Evolutionary conservation across 306 rosid genomes (phyloP), one percentile per base, ranked within the genome.

Genomic region (Cercis canadensis): DNA sequence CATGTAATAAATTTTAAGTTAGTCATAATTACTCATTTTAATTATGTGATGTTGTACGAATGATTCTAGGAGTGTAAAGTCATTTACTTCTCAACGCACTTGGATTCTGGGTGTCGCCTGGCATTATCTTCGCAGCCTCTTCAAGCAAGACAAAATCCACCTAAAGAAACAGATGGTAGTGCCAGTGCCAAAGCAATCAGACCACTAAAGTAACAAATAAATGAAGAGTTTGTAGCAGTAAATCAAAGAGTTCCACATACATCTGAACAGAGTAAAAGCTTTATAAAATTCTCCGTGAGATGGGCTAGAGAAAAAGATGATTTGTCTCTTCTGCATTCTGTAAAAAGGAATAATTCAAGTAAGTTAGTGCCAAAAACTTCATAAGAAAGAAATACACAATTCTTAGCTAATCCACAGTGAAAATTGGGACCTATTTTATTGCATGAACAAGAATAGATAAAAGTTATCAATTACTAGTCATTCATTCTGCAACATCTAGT

Each of bases 301-400:
- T 79, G 82, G 11, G 87, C 80, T 10, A 87, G 81, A 40, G 92
- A 24, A 24, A 24, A 24, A 24, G 29, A 24, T 3, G 29, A 84
- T 16, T 84, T 87, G 40, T 84, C 92, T 21, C 82, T 84, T 53
- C 82, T 79, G 81, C 80, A 60, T 21, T 77, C 90, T 86, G 67
- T 40, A 29, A 54, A 43, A 21, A 69, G 24, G 45, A 51, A 67
- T 36, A 69, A 50, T 31, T 46, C 65, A 79, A 61, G 14, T 49
- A 50, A 62, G 45, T 4, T 49, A 31, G 37, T 47, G 12, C 51
- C 40, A 57, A 18, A 15, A 19, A 43, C 10, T 24, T 33, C 21
- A 40, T 3, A 50, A 14, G 19, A 47, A 47, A 65, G n/a, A 11
- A 17, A 47, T 5, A 32, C 14, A 41, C 8, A 11, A 17, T 37